Conservation (phyloP, 306 rosid genomes). For the Acacia melanoxylon region DNA sequence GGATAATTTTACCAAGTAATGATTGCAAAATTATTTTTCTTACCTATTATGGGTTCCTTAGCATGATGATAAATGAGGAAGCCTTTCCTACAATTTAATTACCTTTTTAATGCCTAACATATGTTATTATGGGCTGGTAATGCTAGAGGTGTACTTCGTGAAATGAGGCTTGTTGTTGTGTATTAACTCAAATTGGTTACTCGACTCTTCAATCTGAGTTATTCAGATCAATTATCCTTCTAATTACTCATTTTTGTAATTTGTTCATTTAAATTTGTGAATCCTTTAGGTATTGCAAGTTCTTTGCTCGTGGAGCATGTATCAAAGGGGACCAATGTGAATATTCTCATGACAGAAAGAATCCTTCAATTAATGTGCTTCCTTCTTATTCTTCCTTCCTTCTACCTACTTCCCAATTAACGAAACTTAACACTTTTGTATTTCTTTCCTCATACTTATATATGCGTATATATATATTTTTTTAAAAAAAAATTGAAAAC, state of each 20-base stretch:
- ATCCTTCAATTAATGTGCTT: conserved; percentile 53
- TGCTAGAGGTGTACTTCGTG: background rate
- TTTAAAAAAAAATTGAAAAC: conserved; percentile 1
- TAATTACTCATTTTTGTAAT: background rate
- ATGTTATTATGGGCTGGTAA: background rate
- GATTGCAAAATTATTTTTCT: background rate
- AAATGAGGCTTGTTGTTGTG: background rate
- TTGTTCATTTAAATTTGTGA: background rate
- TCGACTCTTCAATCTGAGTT: background rate
- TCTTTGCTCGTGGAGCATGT: conserved; percentile 22
- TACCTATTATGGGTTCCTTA: background rate
- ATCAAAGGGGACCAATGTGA: conserved; percentile 18
- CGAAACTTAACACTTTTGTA: background rate
- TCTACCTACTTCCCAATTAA: background rate
- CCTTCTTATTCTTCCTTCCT: background rate
- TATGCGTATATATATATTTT: background rate
- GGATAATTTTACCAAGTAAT: background rate
- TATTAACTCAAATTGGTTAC: background rate
- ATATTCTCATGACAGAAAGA: conserved; percentile 14
- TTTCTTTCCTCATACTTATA: conserved; percentile 4
- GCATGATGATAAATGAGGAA: background rate
- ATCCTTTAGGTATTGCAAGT: conserved; percentile 10
- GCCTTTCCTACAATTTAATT: background rate
- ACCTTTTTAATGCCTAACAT: background rate
- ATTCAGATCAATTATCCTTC: background rate